Percentiles rank a stretch among this genome's conserved stretches.
phyloP scores from a whole-genome alignment of 352 stramenopile genomes.

The Phytophthora cajani region DNA sequence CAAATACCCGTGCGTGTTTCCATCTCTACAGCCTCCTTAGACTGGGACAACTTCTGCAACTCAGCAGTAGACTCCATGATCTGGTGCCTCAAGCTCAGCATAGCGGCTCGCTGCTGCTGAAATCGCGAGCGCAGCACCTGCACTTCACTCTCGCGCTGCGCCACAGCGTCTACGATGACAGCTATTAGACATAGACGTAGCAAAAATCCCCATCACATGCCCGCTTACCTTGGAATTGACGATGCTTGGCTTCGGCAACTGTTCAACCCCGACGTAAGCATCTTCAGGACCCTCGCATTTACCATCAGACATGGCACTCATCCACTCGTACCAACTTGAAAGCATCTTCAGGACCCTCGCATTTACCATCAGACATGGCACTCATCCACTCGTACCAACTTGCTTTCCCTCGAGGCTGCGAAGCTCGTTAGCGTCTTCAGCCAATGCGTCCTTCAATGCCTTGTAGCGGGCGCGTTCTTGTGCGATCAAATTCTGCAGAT shows the following conservation, averaged over 20 bases:
- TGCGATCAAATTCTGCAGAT: conserved; percentile 45
- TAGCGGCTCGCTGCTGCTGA: conserved; percentile 35
- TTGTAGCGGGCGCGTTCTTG: conserved; percentile 53
- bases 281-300: conserved; percentile 2
- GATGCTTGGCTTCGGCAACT: conserved; percentile 58
- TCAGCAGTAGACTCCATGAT: conserved; percentile 29
- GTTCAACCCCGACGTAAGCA: neutral
- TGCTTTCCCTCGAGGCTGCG: conserved; percentile 52
- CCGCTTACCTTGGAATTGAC: conserved; percentile 42
- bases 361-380: neutral
- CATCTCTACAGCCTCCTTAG: conserved; percentile 18
- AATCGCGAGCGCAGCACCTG: conserved; percentile 37
- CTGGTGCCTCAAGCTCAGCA: conserved; percentile 43
- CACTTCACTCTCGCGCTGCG: conserved; percentile 43
- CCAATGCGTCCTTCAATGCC: conserved; percentile 35
- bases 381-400: conserved; percentile 31
- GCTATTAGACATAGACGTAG: conserved; percentile 1
- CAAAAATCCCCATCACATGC: neutral
- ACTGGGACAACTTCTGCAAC: conserved; percentile 29
- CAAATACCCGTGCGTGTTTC: conserved; percentile 29
- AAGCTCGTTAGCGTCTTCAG: conserved; percentile 39
- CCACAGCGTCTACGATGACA: conserved; percentile 39
- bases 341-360: conserved; percentile 2
- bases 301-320: neutral
- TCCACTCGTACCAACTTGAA: conserved; percentile 39